These are phyloP conservation scores for Penicillium sp. DNA, from an alignment of 2,329 filamentous ascomycete species.

Conservation along the genomic window DNA sequence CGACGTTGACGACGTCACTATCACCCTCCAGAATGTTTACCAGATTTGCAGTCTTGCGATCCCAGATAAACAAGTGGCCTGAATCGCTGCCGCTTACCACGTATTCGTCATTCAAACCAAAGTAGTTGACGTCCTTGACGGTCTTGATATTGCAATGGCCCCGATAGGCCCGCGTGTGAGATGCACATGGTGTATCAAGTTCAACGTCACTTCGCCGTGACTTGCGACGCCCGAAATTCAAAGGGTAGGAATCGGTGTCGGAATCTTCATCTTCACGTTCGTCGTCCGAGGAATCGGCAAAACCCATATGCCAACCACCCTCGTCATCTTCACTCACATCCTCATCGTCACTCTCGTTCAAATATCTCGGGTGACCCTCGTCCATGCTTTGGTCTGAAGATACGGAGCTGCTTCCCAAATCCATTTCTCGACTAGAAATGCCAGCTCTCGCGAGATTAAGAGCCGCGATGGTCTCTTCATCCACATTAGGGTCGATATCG, in stretches of 20 bases:
- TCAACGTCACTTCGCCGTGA: constrained; percentile 53
- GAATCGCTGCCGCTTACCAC: constrained; percentile 66
- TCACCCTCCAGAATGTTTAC: constrained; percentile 66
- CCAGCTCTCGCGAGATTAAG: constrained; percentile 28
- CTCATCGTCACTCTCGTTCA: constrained; percentile 24
- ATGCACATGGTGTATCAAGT: constrained; percentile 52
- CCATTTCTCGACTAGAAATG: too few relatives aligned
- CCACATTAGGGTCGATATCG: constrained; percentile 48
- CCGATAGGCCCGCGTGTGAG: constrained; percentile 57
- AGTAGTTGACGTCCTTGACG: constrained; percentile 68
- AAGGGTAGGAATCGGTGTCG: constrained; percentile 34
- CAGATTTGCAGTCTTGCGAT: constrained; percentile 59
- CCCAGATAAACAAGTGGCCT: constrained; percentile 68
- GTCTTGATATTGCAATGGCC: constrained; percentile 67
- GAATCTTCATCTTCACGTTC: constrained; percentile 34
- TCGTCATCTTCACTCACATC: constrained; percentile 32
- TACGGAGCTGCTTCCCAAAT: too few relatives aligned
- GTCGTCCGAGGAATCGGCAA: constrained; percentile 34
- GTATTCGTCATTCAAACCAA: constrained; percentile 65
- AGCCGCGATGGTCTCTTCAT: constrained; percentile 44
- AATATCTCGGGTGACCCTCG: not conserved
- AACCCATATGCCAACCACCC: constrained; percentile 31
- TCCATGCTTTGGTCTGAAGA: not conserved
- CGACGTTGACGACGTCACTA: constrained; percentile 67
- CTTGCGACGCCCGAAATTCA: constrained; percentile 51